These are phyloP conservation scores for Quercus tomentella DNA, from an alignment of 331 rosid genomes.

Conservation along the genomic window DNA sequence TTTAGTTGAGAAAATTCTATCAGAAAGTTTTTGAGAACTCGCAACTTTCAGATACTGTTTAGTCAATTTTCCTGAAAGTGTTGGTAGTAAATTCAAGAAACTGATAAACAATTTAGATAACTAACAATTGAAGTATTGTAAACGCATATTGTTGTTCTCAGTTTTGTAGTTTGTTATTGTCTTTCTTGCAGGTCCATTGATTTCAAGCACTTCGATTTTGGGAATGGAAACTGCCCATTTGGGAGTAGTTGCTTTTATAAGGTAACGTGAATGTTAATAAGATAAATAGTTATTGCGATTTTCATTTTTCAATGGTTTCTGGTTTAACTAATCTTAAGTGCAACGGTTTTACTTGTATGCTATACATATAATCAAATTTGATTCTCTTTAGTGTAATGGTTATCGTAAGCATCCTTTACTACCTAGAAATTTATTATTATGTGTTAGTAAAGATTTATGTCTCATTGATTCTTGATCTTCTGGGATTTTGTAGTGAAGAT, in stretches of 20 bases:
- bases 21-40: neutral
- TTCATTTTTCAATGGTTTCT: neutral
- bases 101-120: neutral
- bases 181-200: slow-evolving; percentile 73
- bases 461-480: neutral
- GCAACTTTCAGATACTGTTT: slow-evolving; percentile 7
- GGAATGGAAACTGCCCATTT: slow-evolving; percentile 94
- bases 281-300: neutral
- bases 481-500: neutral
- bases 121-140: neutral
- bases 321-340: neutral
- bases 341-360: too few relatives aligned
- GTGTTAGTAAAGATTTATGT: neutral
- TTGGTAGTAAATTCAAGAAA: slow-evolving; percentile 1
- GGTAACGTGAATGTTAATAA: slow-evolving; percentile 37
- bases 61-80: neutral
- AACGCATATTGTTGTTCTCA: neutral
- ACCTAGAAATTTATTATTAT: neutral
- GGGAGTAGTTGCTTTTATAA: slow-evolving; percentile 96
- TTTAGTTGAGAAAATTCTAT: neutral
- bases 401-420: neutral
- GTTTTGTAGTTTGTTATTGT: slow-evolving; percentile 8
- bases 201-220: slow-evolving; percentile 97
- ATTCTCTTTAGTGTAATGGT: neutral
- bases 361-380: too few relatives aligned